These are phyloP conservation scores for Mycena haematopus DNA, from an alignment of 768 basidiomycete species.

Conservation along the genomic window DNA sequence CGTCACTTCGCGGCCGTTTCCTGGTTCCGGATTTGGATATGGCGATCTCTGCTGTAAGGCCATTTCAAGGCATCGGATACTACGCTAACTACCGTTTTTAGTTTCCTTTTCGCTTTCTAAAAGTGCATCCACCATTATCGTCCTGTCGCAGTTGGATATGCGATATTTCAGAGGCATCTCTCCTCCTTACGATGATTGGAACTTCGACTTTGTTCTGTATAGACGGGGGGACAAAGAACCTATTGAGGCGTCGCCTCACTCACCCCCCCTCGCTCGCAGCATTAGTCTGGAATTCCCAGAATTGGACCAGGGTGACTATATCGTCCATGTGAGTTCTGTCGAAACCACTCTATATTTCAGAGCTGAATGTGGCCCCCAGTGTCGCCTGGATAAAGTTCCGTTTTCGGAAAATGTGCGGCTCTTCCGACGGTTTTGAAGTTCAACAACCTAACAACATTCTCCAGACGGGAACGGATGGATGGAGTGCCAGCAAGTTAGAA, in stretches of 20 bases:
- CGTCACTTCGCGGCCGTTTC: conserved; percentile 26
- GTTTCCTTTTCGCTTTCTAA: conserved; percentile 24
- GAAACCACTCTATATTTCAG: too few species aligned
- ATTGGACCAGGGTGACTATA: conserved; percentile 23
- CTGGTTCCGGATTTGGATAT: conserved; percentile 32
- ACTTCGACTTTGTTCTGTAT: conserved; percentile 46
- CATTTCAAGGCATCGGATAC: neutral
- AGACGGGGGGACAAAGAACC: conserved; percentile 36
- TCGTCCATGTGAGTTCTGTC: conserved; percentile 25
- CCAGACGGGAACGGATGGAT: conserved; percentile 12
- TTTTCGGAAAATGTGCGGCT: conserved; percentile 16
- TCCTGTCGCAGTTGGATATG: conserved; percentile 44
- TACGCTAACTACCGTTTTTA: conserved; percentile 34
- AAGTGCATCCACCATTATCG: conserved; percentile 37
- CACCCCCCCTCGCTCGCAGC: conserved; percentile 32
- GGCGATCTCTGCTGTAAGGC: conserved; percentile 38
- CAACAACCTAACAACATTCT: too few species aligned
- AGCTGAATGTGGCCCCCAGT: neutral
- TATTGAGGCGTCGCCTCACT: conserved; percentile 29
- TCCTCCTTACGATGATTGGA: conserved; percentile 32
- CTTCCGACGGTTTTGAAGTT: too few species aligned
- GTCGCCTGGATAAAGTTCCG: conserved; percentile 27
- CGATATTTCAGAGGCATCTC: conserved; percentile 42
- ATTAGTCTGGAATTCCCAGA: conserved; percentile 31
- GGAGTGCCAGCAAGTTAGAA: conserved; percentile 24